Conservation (phyloP, 2,329 filamentous ascomycete species). For the Colletotrichum lentis region DNA sequence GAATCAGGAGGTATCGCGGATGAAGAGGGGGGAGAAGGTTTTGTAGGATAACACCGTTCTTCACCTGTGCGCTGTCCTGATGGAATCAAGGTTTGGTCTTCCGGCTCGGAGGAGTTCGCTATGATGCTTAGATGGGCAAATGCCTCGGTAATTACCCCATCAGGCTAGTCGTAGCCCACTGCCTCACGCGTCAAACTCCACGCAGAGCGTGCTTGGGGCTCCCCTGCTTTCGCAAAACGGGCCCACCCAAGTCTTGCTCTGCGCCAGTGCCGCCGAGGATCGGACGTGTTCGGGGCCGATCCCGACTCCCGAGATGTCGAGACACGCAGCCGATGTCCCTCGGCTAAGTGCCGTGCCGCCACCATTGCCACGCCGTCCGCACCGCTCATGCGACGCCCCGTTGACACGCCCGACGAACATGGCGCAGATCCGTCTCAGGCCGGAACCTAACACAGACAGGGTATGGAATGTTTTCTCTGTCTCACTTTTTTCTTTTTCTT, state of each 20-base stretch:
- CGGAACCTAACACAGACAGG: too few species aligned
- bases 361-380: neutral
- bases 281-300: constrained; percentile 30
- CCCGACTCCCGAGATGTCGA: constrained; percentile 2
- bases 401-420: neutral
- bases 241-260: constrained; percentile 10
- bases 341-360: neutral
- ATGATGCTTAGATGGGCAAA: constrained; percentile 25
- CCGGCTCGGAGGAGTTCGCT: constrained; percentile 19
- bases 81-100: constrained; percentile 22
- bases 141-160: constrained; percentile 33
- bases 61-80: constrained; percentile 23
- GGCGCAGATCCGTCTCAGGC: neutral
- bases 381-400: neutral
- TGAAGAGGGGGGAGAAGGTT: neutral
- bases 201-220: neutral
- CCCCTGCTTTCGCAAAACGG: constrained; percentile 7
- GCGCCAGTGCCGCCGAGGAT: constrained; percentile 17
- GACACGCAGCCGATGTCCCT: constrained; percentile 7
- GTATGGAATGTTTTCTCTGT: too few species aligned
- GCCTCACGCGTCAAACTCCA: constrained; percentile 18
- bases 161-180: constrained; percentile 18
- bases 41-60: constrained; percentile 16
- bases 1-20: constrained; percentile 1
- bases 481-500: too few species aligned